These are phyloP conservation scores for Termitomyces bulborhizus DNA, from an alignment of 768 basidiomycete genomes.

Conservation along the genomic window DNA sequence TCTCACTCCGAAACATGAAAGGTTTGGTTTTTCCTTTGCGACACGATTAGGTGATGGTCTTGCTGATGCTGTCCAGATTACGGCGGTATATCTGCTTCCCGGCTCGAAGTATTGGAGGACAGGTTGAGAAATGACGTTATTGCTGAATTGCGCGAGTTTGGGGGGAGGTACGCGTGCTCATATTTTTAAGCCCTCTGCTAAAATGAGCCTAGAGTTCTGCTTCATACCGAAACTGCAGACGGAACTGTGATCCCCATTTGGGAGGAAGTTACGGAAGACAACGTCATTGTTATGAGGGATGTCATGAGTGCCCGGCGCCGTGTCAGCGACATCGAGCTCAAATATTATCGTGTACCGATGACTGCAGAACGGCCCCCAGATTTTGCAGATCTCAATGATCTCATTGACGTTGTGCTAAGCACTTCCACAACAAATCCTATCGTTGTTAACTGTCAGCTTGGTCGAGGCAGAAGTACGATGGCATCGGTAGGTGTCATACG, in stretches of 20 bases:
- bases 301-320: conserved; percentile 65
- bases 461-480: conserved; percentile 84
- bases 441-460: conserved; percentile 94
- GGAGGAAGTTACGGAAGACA: conserved; percentile 74
- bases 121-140: conserved; percentile 85
- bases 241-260: conserved; percentile 90
- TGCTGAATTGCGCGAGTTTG: conserved; percentile 75
- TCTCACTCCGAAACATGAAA: conserved; percentile 92
- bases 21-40: conserved; percentile 29
- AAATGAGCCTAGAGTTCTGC: conserved; percentile 49
- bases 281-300: conserved; percentile 81
- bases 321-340: conserved; percentile 51
- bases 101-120: conserved; percentile 88
- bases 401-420: conserved; percentile 73
- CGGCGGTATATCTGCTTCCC: conserved; percentile 87
- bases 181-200: background rate
- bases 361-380: conserved; percentile 85
- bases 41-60: background rate
- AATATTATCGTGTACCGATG: conserved; percentile 84
- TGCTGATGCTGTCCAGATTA: conserved; percentile 53
- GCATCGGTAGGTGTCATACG: conserved; percentile 56
- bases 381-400: conserved; percentile 64
- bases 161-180: conserved; percentile 56
- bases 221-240: conserved; percentile 85
- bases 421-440: conserved; percentile 70